These are phyloP conservation scores for Dactylonectria macrodidyma DNA, from an alignment of 2,329 filamentous ascomycete genomes.

Conservation along the genomic window DNA sequence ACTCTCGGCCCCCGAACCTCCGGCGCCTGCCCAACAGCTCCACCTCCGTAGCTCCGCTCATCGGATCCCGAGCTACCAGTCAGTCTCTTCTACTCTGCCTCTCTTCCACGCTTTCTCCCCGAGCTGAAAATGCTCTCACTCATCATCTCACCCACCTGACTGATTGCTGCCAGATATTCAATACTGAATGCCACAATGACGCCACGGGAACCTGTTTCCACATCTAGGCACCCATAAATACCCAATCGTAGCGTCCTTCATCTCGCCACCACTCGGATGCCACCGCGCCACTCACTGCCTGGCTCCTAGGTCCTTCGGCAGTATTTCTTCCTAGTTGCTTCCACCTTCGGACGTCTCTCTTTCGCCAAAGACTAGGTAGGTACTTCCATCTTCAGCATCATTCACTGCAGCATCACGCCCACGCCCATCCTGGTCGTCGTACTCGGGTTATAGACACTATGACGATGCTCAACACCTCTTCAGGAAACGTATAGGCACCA, in stretches of 20 bases:
- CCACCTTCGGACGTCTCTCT: neutral
- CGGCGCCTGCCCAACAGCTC: too few species aligned
- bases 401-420: neutral
- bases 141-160: neutral
- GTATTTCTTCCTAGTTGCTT: neutral
- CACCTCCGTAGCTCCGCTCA: neutral
- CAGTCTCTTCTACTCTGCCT: neutral
- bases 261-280: neutral
- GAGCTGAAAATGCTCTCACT: neutral
- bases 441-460: too few species aligned
- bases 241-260: neutral
- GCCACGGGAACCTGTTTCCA: neutral
- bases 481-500: too few species aligned
- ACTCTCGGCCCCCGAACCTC: too few species aligned
- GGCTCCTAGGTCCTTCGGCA: neutral
- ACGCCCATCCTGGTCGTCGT: too few species aligned
- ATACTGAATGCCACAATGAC: neutral
- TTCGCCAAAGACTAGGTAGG: neutral
- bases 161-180: neutral
- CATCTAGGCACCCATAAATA: neutral
- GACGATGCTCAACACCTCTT: too few species aligned
- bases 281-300: neutral
- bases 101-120: neutral
- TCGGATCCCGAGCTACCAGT: constrained; percentile 9
- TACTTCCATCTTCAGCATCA: neutral